Conservation (phyloP, 306 rosid genomes). For the Ormosia semicastrata region DNA sequence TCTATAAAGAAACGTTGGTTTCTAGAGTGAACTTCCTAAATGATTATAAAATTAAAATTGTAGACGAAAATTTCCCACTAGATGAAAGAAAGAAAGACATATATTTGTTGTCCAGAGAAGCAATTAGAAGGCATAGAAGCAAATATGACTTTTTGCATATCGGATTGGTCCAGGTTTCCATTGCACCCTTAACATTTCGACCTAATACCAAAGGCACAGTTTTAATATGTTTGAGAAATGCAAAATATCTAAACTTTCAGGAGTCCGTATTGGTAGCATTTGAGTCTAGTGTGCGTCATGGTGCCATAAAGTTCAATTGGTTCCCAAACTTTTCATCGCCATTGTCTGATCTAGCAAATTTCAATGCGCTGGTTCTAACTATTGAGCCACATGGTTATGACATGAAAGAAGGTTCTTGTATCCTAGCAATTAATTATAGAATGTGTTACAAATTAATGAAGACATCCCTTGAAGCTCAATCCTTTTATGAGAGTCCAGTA, state of each 20-base stretch:
- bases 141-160: not conserved
- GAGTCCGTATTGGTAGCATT: not conserved
- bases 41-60: not conserved
- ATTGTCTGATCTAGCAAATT: not conserved
- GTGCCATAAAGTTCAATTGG: not conserved
- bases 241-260: not conserved
- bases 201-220: not conserved
- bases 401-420: accelerated
- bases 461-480: not conserved
- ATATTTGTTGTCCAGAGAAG: not conserved
- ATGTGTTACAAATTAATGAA: not conserved
- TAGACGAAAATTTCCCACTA: not conserved
- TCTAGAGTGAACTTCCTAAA: not conserved
- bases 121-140: not conserved
- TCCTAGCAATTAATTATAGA: not conserved
- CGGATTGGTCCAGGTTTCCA: not conserved
- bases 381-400: not conserved
- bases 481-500: not conserved
- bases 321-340: not conserved
- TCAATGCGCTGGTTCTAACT: not conserved
- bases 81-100: not conserved
- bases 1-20: not conserved
- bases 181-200: too few relatives aligned
- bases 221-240: not conserved
- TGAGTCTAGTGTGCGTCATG: not conserved